Base-by-base conservation (phyloP, 1,139 yeast species). In the Zhuliangozyma parablackwelliae region DNA sequence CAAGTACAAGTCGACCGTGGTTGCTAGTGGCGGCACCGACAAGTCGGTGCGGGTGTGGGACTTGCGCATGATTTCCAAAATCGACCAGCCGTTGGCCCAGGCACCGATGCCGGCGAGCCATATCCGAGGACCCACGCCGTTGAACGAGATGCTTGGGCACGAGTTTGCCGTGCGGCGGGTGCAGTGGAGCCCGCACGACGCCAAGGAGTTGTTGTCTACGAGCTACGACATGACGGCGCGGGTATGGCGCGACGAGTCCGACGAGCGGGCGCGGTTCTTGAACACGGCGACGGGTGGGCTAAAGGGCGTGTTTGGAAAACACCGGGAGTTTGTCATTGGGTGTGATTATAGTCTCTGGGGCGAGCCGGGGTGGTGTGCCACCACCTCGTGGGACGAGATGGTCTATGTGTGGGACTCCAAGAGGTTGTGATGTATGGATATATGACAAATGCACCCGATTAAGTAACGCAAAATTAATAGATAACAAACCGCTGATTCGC, bases 281-380 rank as follows among this genome's bases (percentile, higher is more conserved):
- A 63, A 59, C 41, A 47, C 56, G 9, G 53, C 49, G 3, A 49
- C 47, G 6, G 69, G 77, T 36, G 67, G 73, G 33, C 67, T 80
- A 38, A 60, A 69, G 29, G 78, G 76, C 7, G 72, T 75, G n/a
- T 85, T 88, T 68, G 70, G 73, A 26, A 64, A 61, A 33, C 97
- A 92, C 61, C 72, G 79, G 29, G 98, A 92, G 64, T 92, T 92
- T 62, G 97, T 85, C 2, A 78, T 86, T 47, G 97, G 95, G n/a
- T 83, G 92, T 45, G 97, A 92, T 60, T 92, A 96, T 82, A 83
- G 95, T 48, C 63, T 92, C 38, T 92, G 97, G 97, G 97, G 97
- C 8, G 81, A 82, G 47, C 95, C 94, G 3, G 97, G 97, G 1
- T 90, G 95, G 88, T 90, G 84, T 13, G 95, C 95, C 8, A 80